phyloP scores from a whole-genome alignment of 768 basidiomycete species.

The Serendipita sp. region DNA sequence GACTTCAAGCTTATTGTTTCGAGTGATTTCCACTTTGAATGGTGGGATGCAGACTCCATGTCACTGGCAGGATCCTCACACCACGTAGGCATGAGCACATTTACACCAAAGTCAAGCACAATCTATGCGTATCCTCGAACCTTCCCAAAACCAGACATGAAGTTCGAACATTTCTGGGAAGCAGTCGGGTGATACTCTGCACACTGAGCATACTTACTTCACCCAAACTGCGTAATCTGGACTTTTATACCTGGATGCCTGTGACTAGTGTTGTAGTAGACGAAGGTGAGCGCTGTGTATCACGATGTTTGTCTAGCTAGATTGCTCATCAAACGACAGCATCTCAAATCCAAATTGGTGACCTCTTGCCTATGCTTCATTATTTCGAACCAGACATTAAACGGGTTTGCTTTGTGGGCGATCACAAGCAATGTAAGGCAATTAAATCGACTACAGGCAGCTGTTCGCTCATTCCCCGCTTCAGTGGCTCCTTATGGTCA shows the following conservation, averaged over 20 bases:
- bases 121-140: conserved; percentile 41
- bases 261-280: conserved; percentile 33
- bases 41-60: conserved; percentile 27
- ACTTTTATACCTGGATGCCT: conserved; percentile 25
- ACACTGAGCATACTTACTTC: conserved; percentile 66
- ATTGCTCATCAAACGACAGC: background rate
- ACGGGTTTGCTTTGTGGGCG: conserved; percentile 36
- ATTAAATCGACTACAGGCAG: background rate
- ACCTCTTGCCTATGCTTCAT: background rate
- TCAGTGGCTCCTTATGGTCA: conserved; percentile 70
- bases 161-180: conserved; percentile 23
- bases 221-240: conserved; percentile 22
- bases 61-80: background rate
- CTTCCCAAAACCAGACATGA: conserved; percentile 20
- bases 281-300: conserved; percentile 35
- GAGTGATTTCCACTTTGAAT: conserved; percentile 44
- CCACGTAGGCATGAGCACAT: conserved; percentile 63
- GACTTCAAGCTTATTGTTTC: conserved; percentile 61
- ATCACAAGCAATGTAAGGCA: conserved; percentile 35
- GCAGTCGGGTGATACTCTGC: conserved; percentile 48
- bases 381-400: background rate
- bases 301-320: conserved; percentile 28
- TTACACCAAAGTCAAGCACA: conserved; percentile 32
- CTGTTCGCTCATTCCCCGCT: background rate
- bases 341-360: background rate